Percentiles rank a stretch among this genome's conserved stretches.
These are phyloP conservation scores for Larix kaempferi DNA, from an alignment of 75 land plant species.

Conservation along the genomic window DNA sequence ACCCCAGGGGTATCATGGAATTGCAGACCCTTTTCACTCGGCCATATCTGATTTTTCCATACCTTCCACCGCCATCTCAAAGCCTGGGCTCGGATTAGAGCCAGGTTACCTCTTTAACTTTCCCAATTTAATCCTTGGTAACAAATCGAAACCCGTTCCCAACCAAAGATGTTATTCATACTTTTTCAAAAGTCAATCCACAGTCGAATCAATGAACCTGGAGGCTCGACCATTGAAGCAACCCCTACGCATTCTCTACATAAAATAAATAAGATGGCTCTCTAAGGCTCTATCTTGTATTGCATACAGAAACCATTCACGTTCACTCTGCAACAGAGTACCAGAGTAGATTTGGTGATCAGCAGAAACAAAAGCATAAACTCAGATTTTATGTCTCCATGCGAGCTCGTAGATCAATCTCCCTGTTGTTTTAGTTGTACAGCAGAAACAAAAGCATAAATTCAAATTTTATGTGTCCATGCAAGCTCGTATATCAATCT, in stretches of 20 bases:
- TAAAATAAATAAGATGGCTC: no score
- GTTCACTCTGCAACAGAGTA: no score
- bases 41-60: constrained; percentile 2
- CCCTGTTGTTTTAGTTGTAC: no score
- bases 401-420: no score
- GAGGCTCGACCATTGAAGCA: neutral
- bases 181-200: neutral
- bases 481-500: no score
- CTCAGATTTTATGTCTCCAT: no score
- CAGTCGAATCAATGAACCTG: neutral
- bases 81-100: neutral
- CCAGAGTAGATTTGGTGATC: no score
- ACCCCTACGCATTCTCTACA: neutral
- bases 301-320: no score
- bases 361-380: no score
- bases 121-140: neutral
- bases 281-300: no score
- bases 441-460: no score
- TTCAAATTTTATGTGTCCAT: no score
- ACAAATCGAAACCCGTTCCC: neutral
- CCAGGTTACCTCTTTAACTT: neutral
- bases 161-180: constrained; percentile 5
- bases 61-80: constrained; percentile 9
- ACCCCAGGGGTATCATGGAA: constrained; percentile 2
- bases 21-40: neutral